Percentiles rank a stretch among this genome's conserved stretches.
Evolutionary conservation across 2,329 filamentous ascomycete species (phyloP).

Genomic region (Penicillium sp.): DNA sequence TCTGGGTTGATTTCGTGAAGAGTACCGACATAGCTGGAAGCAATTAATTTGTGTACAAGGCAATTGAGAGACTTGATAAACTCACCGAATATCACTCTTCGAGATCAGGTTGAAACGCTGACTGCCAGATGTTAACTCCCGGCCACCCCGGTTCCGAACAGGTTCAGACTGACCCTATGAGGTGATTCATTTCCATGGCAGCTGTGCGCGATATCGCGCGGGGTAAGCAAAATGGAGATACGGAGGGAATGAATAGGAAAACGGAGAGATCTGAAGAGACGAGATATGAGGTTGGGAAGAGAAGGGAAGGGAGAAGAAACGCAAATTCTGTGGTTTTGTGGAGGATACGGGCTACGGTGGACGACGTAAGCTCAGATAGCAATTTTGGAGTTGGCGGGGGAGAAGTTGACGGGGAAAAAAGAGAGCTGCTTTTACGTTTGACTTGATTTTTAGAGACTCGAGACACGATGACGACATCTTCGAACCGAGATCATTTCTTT

Average conservation of each 20-base stretch:
- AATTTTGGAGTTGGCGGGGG: slow-evolving; percentile 19
- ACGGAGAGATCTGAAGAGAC: slow-evolving; percentile 12
- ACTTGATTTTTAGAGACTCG: background rate
- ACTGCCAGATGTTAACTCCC: slow-evolving; percentile 45
- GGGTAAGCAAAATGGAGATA: slow-evolving; percentile 12
- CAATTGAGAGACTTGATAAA: slow-evolving; percentile 18
- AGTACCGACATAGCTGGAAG: slow-evolving; percentile 75
- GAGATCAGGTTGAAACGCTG: slow-evolving; percentile 94
- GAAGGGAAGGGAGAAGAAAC: slow-evolving; percentile 19
- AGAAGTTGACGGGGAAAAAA: slow-evolving; percentile 9
- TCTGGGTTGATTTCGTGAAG: slow-evolving; percentile 98
- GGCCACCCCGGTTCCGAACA: slow-evolving; percentile 27
- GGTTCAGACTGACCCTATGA: slow-evolving; percentile 39
- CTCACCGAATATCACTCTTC: slow-evolving; percentile 91
- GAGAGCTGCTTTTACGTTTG: slow-evolving; percentile 3
- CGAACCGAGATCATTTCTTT: slow-evolving; percentile 75
- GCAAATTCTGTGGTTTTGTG: slow-evolving; percentile 28
- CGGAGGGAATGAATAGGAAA: slow-evolving; percentile 18
- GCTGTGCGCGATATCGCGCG: slow-evolving; percentile 27
- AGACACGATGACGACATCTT: slow-evolving; percentile 54
- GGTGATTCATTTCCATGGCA: slow-evolving; percentile 44
- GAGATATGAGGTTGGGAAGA: slow-evolving; percentile 14
- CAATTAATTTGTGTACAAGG: slow-evolving; percentile 29
- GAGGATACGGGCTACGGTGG: slow-evolving; percentile 29
- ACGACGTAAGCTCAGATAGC: slow-evolving; percentile 25